A percentile compares a stretch with the other conserved stretches of the same genome.
Conservation (phyloP, 2,329 filamentous ascomycete species). For the Phoma sp. region DNA sequence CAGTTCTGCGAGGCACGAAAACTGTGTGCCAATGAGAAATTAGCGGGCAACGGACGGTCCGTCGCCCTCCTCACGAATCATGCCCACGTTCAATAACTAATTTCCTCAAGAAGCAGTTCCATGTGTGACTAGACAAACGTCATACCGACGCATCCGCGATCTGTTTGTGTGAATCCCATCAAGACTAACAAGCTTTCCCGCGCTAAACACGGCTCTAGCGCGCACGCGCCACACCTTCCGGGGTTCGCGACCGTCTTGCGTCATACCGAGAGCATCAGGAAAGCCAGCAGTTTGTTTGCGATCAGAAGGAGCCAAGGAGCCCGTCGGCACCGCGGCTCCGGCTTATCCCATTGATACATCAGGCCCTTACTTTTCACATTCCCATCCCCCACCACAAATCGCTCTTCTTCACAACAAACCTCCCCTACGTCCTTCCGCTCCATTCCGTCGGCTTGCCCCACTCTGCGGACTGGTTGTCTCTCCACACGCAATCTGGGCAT, state of each 20-base stretch:
- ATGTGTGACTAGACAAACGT: constrained; percentile 5
- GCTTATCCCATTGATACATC: constrained; percentile 8
- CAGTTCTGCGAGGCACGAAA: neutral
- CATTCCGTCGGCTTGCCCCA: constrained; percentile 34
- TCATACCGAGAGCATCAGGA: constrained; percentile 19
- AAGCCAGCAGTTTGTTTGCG: constrained; percentile 10
- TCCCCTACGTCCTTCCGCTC: constrained; percentile 3
- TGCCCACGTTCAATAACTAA: neutral
- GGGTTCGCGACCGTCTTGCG: constrained; percentile 11
- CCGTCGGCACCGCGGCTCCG: constrained; percentile 7
- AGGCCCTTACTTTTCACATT: constrained; percentile 5
- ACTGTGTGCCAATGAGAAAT: neutral
- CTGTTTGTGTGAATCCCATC: constrained; percentile 9
- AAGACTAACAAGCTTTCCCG: constrained; percentile 12
- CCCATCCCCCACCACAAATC: constrained; percentile 1
- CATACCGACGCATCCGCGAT: constrained; percentile 17
- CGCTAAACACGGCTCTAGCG: constrained; percentile 10
- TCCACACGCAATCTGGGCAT: constrained; percentile 34
- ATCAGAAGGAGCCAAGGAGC: constrained; percentile 1
- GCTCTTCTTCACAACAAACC: constrained; percentile 1
- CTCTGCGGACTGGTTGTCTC: constrained; percentile 36
- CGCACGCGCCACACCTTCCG: constrained; percentile 20
- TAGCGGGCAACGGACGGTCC: neutral
- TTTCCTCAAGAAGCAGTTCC: neutral
- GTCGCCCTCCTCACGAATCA: neutral